Evolutionary conservation across 257 asterid genomes (phyloP).

Genomic region (Datura wrightii): DNA sequence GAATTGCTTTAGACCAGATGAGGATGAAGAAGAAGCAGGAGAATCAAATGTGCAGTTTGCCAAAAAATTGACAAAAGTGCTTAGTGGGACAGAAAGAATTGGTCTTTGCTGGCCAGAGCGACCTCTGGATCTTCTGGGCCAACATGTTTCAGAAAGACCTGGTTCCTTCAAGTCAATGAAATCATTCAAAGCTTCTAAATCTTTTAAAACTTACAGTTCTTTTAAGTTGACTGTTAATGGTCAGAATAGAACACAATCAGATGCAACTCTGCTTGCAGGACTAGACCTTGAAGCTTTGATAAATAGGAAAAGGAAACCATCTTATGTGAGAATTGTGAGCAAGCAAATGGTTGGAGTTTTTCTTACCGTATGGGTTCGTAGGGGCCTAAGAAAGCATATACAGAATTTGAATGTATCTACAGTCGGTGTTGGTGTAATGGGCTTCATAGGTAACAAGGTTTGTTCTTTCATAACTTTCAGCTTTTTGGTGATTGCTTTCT

Average conservation of each 20-base stretch:
- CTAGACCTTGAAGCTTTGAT: constrained; percentile 75
- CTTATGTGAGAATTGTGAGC: constrained; percentile 86
- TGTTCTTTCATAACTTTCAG: constrained; percentile 37
- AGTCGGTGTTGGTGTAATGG: constrained; percentile 99
- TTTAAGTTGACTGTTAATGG: constrained; percentile 48
- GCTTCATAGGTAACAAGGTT: constrained; percentile 98
- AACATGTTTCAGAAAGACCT: constrained; percentile 58
- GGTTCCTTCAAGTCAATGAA: constrained; percentile 51
- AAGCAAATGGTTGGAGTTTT: constrained; percentile 97
- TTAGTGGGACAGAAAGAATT: constrained; percentile 77
- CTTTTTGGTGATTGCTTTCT: constrained; percentile 17
- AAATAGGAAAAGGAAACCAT: constrained; percentile 75
- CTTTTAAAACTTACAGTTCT: constrained; percentile 61
- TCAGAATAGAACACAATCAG: constrained; percentile 47
- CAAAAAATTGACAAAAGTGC: constrained; percentile 51
- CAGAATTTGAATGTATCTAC: constrained; percentile 79
- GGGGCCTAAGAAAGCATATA: constrained; percentile 80
- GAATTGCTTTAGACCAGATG: constrained; percentile 59
- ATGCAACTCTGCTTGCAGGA: constrained; percentile 58
- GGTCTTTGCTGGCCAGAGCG: constrained; percentile 98
- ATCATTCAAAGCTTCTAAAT: constrained; percentile 58
- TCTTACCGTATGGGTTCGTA: constrained; percentile 87
- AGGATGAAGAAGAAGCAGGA: constrained; percentile 47
- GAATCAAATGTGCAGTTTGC: constrained; percentile 42
- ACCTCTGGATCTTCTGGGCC: constrained; percentile 71